phyloP scores from a whole-genome alignment of 805 yeast species.

The Saturnispora halmiae region DNA sequence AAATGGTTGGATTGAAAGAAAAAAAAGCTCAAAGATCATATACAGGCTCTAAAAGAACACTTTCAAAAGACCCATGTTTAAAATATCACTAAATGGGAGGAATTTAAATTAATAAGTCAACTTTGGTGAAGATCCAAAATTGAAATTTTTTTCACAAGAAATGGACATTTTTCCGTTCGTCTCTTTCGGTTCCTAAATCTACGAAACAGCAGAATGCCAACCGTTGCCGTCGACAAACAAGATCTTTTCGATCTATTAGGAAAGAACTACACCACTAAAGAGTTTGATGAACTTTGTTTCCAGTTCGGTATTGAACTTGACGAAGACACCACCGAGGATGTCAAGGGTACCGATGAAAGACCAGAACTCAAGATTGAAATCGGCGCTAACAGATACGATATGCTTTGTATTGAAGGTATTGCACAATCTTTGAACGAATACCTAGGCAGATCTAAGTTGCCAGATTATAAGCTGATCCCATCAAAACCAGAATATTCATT shows the following conservation, averaged over 20 bases:
- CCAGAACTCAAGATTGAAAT: slow-evolving; percentile 97
- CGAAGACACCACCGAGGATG: slow-evolving; percentile 86
- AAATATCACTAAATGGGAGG: too few species aligned
- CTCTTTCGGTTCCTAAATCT: background rate
- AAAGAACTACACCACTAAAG: slow-evolving; percentile 64
- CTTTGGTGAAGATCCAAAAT: too few species aligned
- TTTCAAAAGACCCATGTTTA: too few species aligned
- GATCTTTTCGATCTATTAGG: slow-evolving; percentile 80
- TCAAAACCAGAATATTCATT: slow-evolving; percentile 53
- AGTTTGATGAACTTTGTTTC: slow-evolving; percentile 94
- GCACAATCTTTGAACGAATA: slow-evolving; percentile 91
- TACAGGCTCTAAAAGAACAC: too few species aligned
- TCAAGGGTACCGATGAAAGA: slow-evolving; percentile 65
- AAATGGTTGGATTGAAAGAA: too few species aligned
- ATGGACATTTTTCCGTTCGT: slow-evolving; percentile 1
- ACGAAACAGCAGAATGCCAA: slow-evolving; percentile 84
- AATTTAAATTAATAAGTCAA: too few species aligned
- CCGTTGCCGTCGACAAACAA: slow-evolving; percentile 88
- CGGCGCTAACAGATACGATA: slow-evolving; percentile 97
- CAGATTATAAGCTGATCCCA: slow-evolving; percentile 55
- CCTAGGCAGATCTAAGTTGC: slow-evolving; percentile 58
- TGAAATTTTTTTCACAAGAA: background rate
- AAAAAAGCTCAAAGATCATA: too few species aligned
- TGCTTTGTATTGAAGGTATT: slow-evolving; percentile 97
- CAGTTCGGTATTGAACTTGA: slow-evolving; percentile 96